Evolutionary conservation across 2,329 filamentous ascomycete genomes (phyloP).

Genomic region (Dactylonectria macrodidyma): DNA sequence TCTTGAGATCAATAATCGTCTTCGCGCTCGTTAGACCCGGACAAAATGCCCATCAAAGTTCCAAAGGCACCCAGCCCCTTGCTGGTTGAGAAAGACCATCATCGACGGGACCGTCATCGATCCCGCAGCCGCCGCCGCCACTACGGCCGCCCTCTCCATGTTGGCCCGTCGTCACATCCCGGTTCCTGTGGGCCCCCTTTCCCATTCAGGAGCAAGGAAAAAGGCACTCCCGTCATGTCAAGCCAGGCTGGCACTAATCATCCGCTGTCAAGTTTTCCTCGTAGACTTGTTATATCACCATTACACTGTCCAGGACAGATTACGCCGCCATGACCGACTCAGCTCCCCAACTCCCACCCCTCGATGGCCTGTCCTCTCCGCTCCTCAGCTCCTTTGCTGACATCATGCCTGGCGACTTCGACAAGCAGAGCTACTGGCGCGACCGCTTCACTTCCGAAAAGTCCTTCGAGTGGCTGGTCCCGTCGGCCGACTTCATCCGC

Average conservation of each 20-base stretch:
- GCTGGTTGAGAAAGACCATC: neutral
- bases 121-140: neutral
- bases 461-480: slow-evolving; percentile 64
- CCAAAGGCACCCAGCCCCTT: neutral
- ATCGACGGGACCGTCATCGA: neutral
- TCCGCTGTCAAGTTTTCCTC: slow-evolving; percentile 2
- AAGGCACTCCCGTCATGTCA: slow-evolving; percentile 4
- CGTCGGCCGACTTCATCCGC: slow-evolving; percentile 58
- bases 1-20: neutral
- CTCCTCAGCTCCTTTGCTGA: slow-evolving; percentile 31
- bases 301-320: slow-evolving; percentile 6
- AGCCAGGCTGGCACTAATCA: slow-evolving; percentile 4
- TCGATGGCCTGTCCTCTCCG: slow-evolving; percentile 34
- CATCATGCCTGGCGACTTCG: slow-evolving; percentile 57
- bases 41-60: neutral
- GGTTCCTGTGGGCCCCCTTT: slow-evolving; percentile 14
- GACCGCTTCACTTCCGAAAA: slow-evolving; percentile 61
- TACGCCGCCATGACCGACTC: slow-evolving; percentile 21
- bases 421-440: slow-evolving; percentile 66
- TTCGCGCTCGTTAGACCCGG: neutral
- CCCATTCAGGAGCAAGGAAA: slow-evolving; percentile 9
- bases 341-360: slow-evolving; percentile 38
- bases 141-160: neutral
- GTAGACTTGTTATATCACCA: slow-evolving; percentile 1
- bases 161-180: slow-evolving; percentile 15